These are phyloP conservation scores for Saccharum spontaneum DNA, from an alignment of 176 grass and related monocot species.

Conservation along the genomic window DNA sequence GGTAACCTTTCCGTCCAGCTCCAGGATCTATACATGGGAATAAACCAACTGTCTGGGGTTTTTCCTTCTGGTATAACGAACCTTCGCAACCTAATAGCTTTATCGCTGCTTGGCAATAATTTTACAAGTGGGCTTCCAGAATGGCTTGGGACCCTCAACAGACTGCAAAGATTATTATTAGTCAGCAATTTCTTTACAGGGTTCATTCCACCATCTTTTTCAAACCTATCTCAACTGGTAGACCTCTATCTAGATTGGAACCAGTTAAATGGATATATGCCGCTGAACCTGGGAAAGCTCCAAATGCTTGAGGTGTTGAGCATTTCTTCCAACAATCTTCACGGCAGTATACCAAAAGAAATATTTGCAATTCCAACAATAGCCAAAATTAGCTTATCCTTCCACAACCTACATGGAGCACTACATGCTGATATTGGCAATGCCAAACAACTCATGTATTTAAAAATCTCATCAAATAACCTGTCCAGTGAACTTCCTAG, in stretches of 20 bases:
- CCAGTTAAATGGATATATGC: not conserved
- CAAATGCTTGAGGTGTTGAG: not conserved
- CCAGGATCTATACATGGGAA: not conserved
- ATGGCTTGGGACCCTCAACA: not conserved
- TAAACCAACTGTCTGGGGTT: not conserved
- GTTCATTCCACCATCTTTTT: not conserved
- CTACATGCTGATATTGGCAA: not conserved
- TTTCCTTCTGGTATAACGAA: not conserved
- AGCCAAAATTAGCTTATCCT: not conserved
- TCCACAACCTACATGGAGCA: not conserved
- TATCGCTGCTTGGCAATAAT: not conserved
- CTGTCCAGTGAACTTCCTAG: slow-evolving; percentile 31
- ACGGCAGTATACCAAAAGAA: not conserved
- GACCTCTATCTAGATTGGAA: not conserved
- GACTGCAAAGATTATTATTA: not conserved
- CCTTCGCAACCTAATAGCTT: not conserved
- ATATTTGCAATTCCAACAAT: slow-evolving; percentile 11
- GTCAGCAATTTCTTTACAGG: not conserved
- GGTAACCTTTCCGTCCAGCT: not conserved
- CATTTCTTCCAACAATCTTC: not conserved
- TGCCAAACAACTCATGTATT: not conserved
- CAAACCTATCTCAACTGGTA: slow-evolving; percentile 1
- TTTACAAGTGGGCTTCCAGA: not conserved
- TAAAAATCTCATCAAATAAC: slow-evolving; percentile 21
- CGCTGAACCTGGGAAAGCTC: not conserved